A percentile compares a stretch with the other conserved stretches of the same genome.
Conservation (phyloP, 1,139 yeast species). For the Eremothecium gossypii region DNA sequence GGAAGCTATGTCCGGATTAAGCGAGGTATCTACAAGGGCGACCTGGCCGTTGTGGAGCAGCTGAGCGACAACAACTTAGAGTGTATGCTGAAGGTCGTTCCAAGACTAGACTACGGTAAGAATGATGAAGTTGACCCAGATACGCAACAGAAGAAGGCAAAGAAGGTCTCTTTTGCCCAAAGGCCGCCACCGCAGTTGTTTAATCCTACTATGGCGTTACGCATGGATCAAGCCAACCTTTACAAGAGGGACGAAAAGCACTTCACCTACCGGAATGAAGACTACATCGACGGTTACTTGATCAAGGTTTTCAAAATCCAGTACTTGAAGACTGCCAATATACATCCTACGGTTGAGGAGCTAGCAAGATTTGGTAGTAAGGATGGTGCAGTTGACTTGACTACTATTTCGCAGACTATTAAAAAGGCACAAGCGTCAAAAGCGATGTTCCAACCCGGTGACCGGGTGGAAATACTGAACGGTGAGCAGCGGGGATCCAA, state of each 20-base stretch:
- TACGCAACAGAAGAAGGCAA: constrained; percentile 39
- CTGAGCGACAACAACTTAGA: constrained; percentile 91
- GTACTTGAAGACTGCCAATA: constrained; percentile 71
- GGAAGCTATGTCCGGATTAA: constrained; percentile 88
- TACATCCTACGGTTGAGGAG: constrained; percentile 83
- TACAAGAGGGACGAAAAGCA: constrained; percentile 67
- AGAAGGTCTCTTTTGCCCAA: constrained; percentile 41
- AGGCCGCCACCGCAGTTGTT: constrained; percentile 83
- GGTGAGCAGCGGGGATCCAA: constrained; percentile 91
- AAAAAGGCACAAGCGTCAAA: constrained; percentile 51
- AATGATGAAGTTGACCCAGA: constrained; percentile 48
- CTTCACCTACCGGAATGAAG: constrained; percentile 75
- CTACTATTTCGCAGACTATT: constrained; percentile 75
- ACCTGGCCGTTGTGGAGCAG: constrained; percentile 86
- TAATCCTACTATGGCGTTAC: constrained; percentile 65
- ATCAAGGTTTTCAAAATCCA: constrained; percentile 80
- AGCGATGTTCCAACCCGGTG: constrained; percentile 81
- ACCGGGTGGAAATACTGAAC: constrained; percentile 77
- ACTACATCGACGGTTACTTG: constrained; percentile 79
- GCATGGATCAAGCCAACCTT: constrained; percentile 48
- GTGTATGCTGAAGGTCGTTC: constrained; percentile 84
- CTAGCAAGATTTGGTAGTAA: constrained; percentile 67
- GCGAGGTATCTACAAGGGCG: constrained; percentile 88
- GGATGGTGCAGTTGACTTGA: constrained; percentile 74
- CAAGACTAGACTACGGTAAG: constrained; percentile 85